These are phyloP conservation scores for Geranium rotundifolium DNA, from an alignment of 345 rosid species.

Conservation along the genomic window DNA sequence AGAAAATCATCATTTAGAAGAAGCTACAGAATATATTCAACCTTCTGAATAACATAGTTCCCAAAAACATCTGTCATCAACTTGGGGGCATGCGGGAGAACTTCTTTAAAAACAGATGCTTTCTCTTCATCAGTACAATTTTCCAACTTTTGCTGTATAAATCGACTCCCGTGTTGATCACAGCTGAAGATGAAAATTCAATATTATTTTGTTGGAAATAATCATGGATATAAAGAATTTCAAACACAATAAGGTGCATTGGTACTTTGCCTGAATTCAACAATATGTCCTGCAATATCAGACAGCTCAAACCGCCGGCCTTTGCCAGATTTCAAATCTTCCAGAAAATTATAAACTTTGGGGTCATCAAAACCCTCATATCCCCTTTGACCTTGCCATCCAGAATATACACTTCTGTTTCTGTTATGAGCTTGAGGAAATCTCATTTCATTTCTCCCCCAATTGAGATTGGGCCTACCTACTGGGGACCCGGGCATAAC, in stretches of 20 bases:
- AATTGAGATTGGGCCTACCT: slow-evolving; percentile 41
- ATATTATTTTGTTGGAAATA: slow-evolving; percentile 8
- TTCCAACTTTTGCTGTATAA: slow-evolving; percentile 95
- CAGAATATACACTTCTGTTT: slow-evolving; percentile 49
- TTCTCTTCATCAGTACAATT: slow-evolving; percentile 68
- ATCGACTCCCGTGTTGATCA: slow-evolving; percentile 99
- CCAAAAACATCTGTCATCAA: slow-evolving; percentile 98
- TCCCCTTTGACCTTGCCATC: slow-evolving; percentile 80
- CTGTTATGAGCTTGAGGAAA: slow-evolving; percentile 41
- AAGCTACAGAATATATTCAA: slow-evolving; percentile 11
- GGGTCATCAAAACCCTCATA: slow-evolving; percentile 43
- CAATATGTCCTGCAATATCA: slow-evolving; percentile 74
- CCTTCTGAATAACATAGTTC: slow-evolving; percentile 97
- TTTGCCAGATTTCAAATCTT: slow-evolving; percentile 77
- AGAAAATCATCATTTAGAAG: background rate
- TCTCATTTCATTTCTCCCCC: slow-evolving; percentile 51
- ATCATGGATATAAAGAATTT: slow-evolving; percentile 6
- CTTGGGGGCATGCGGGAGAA: slow-evolving; percentile 77
- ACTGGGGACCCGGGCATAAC: slow-evolving; percentile 60
- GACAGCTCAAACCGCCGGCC: slow-evolving; percentile 75
- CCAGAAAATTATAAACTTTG: slow-evolving; percentile 68
- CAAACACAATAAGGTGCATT: slow-evolving; percentile 16
- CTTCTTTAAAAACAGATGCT: slow-evolving; percentile 73
- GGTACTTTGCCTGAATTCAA: slow-evolving; percentile 64
- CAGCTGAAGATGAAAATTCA: slow-evolving; percentile 40